Conservation (phyloP, 257 asterid genomes). For the Prunella vulgaris region DNA sequence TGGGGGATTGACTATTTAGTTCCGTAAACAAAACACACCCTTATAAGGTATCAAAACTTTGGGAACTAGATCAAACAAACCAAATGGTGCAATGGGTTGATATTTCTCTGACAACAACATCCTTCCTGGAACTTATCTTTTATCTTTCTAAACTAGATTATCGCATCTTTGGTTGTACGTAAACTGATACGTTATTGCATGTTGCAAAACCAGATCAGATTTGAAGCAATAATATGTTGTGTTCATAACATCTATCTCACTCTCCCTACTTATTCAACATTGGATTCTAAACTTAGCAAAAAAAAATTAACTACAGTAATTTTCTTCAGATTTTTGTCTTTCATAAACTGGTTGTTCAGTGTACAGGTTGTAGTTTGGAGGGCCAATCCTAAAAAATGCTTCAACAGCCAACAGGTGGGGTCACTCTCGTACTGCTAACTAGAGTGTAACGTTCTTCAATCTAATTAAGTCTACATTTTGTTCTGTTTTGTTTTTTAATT, state of each 20-base stretch:
- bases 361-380: slow-evolving; percentile 22
- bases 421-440: slow-evolving; percentile 6
- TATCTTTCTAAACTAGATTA: not conserved
- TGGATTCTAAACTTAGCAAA: slow-evolving; percentile 22
- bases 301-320: not conserved
- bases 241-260: not conserved
- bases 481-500: too few relatives aligned
- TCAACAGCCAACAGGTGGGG: slow-evolving; percentile 7
- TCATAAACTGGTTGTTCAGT: not conserved
- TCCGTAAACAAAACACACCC: too few relatives aligned
- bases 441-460: not conserved
- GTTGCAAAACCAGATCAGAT: not conserved
- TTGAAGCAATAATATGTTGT: not conserved
- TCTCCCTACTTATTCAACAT: slow-evolving; percentile 24
- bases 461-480: not conserved
- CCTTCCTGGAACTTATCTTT: not conserved
- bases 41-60: not conserved
- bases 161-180: slow-evolving; percentile 2
- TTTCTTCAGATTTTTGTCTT: not conserved
- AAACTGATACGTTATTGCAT: slow-evolving; percentile 1
- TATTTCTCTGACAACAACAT: not conserved
- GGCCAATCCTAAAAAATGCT: slow-evolving; percentile 14
- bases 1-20: too few relatives aligned
- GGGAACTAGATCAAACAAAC: not conserved
- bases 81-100: not conserved